Base-by-base conservation (phyloP, 495 filamentous ascomycete species). In the Penicillium argentinense region DNA sequence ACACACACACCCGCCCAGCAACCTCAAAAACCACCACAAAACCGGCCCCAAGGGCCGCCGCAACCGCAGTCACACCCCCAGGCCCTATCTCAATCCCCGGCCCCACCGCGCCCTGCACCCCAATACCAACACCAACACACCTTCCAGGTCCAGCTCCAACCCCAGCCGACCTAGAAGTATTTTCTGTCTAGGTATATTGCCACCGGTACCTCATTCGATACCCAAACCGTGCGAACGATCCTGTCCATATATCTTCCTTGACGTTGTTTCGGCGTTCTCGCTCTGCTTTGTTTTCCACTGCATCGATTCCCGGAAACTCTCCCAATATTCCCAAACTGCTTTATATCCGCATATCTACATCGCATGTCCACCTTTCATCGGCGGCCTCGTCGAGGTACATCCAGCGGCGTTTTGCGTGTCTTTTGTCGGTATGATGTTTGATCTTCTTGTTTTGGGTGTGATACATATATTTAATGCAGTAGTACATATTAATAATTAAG, bases 71-170 rank as follows among this genome's bases (percentile, higher is more conserved):
- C 49, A 12, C 50, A 57, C 21, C 34, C 36, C 12, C 53, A 45
- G 12, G 18, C 36, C 27, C n/a, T 44, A 21, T 14, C 40, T 21
- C 49, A 47, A 14, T 39, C 51, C 8, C 57, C 45, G 1, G 49
- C 50, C 8, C 56, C 56, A 17, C 56, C 56, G 3, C 39, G 50
- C 1, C 60, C 60, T 21, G 54, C 60, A 18, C 60, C 60, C 1
- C 61, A 64, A 24, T 55, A 59, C 45, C 57, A 63, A 21, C 57
- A 63, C 17, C 60, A 63, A 27, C 60, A 63, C 33, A 60, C 57
- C 5, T 63, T 63, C 51, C 60, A 63, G 22, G 45, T 63, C 14
- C 53, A 63, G 37, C 47, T 63, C 19, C 49, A 57, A 16, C 47
- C 51, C 4, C 53, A 64, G 34, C 53, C 57, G 12, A 62, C 49